A percentile compares a stretch with the other conserved stretches of the same genome.
Evolutionary conservation across 176 grass and related monocot genomes (phyloP).

Genomic region (Phragmites australis): DNA sequence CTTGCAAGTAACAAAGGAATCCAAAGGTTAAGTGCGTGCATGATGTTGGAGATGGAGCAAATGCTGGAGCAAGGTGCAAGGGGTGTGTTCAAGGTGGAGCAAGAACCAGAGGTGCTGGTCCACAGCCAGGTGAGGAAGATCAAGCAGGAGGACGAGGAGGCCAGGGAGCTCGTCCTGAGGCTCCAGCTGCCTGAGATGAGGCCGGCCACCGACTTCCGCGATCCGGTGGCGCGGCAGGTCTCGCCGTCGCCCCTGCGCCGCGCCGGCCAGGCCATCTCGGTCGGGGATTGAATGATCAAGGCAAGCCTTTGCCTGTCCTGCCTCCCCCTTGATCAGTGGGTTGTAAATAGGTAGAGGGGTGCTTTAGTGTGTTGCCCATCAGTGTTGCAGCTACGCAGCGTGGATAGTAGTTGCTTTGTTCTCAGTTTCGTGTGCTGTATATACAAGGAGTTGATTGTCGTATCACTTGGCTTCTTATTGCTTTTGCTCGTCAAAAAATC

Average conservation of each 20-base stretch:
- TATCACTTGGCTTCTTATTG: not conserved
- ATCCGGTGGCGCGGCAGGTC: not conserved
- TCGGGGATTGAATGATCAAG: conserved; percentile 38
- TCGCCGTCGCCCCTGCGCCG: conserved; percentile 43
- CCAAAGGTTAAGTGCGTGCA: conserved; percentile 9
- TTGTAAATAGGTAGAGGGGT: conserved; percentile 9
- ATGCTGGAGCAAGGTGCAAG: conserved; percentile 16
- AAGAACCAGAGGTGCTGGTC: conserved; percentile 33
- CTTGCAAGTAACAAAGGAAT: not conserved
- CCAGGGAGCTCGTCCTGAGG: conserved; percentile 45
- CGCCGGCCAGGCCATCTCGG: conserved; percentile 39
- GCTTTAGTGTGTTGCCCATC: not conserved
- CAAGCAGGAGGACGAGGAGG: conserved; percentile 68
- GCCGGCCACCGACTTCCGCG: conserved; percentile 21
- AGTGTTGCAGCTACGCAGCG: not conserved
- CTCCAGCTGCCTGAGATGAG: conserved; percentile 44
- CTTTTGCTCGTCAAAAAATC: not conserved
- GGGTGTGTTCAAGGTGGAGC: not conserved
- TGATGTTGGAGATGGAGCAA: conserved; percentile 33
- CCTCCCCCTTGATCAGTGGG: not conserved
- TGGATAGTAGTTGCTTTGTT: not conserved
- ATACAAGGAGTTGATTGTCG: conserved; percentile 23
- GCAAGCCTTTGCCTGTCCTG: not conserved
- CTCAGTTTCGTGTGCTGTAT: not conserved
- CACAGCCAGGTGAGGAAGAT: conserved; percentile 74